Percentiles rank a stretch among this genome's conserved stretches.
Evolutionary conservation across 75 land plant species (phyloP).

Genomic region (Pinus tabuliformis): DNA sequence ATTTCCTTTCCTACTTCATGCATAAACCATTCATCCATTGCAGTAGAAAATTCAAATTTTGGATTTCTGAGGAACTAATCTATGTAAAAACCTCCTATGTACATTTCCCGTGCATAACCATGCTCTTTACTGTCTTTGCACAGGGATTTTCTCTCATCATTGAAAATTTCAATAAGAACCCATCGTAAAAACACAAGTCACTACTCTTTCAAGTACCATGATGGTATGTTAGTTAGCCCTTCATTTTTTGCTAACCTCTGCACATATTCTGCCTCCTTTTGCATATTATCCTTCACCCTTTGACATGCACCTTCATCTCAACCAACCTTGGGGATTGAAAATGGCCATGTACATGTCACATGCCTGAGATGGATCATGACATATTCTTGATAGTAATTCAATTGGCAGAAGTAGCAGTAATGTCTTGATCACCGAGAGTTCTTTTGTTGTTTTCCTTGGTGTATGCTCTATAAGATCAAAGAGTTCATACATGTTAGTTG

Average conservation of each 20-base stretch:
- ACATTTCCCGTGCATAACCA: constrained; percentile 44
- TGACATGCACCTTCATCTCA: constrained; percentile 32
- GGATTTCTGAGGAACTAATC: constrained; percentile 43
- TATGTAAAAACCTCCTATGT: constrained; percentile 44
- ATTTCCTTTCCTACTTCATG: constrained; percentile 44
- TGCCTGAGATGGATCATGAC: constrained; percentile 39
- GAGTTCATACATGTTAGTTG: constrained; percentile 53
- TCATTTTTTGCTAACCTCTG: constrained; percentile 11
- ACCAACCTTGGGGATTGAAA: constrained; percentile 33
- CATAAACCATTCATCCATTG: constrained; percentile 38
- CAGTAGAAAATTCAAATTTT: constrained; percentile 32
- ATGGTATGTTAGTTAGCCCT: constrained; percentile 15
- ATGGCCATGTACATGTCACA: constrained; percentile 34
- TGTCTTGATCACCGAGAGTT: constrained; percentile 22
- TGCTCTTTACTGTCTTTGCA: constrained; percentile 25
- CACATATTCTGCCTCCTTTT: constrained; percentile 24
- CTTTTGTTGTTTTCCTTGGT: constrained; percentile 2
- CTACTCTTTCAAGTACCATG: constrained; percentile 23
- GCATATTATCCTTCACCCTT: constrained; percentile 21
- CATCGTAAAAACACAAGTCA: constrained; percentile 31
- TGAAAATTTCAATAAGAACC: constrained; percentile 15
- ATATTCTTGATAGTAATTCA: constrained; percentile 36
- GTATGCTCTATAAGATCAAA: constrained; percentile 30
- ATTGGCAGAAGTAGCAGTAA: constrained; percentile 35
- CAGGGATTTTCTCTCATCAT: constrained; percentile 23